Evolutionary conservation across 768 basidiomycete species (phyloP), one percentile per base, ranked within the genome.

Genomic region (Calocera cornea): DNA sequence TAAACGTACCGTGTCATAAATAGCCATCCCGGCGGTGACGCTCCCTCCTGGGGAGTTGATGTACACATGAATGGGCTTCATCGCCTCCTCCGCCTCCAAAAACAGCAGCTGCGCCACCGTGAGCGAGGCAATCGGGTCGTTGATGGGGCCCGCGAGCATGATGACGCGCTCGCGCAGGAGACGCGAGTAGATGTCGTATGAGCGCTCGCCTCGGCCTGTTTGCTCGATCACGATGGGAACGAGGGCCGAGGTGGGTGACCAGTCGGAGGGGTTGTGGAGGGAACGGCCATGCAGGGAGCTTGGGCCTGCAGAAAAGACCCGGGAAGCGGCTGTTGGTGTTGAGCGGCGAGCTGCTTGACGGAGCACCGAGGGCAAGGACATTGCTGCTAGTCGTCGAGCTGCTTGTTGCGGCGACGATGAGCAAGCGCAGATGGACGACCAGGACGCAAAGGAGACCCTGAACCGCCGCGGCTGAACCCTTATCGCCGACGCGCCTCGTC

Each of bases 41-140:
- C 89, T 90, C 34, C 95, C 95, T 1, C 95, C 95, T 0, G 95
- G 95, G 7, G 91, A 94, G 77, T 97, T 97, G 72, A 98, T 95
- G 77, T 98, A 98, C 12, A 98, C 78, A 73, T 95, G 94, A 66
- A 98, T 97, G 1, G 95, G 95, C 75, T 92, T 92, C 10, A 87
- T 86, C 0, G 93, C 86, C 71, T 97, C 94, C 76, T 95, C 95
- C 0, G 95, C 95, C 80, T 98, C 95, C 68, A 97, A 82, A 77
- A 95, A 97, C 44, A 98, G 85, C 8, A 98, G 81, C 73, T 97
- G 95, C 0, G 95, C 92, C 7, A 97, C 92, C 36, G 87, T 83
- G 68, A 97, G 80, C 2, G 93, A 89, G 0, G 95, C 89, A 72
- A 36, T 33, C 19, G 63, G 24, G 33, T 41, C 60, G 80, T 87